Base-by-base conservation (phyloP, 164 flowering plant species). In the Tetrastigma voinierianum region DNA sequence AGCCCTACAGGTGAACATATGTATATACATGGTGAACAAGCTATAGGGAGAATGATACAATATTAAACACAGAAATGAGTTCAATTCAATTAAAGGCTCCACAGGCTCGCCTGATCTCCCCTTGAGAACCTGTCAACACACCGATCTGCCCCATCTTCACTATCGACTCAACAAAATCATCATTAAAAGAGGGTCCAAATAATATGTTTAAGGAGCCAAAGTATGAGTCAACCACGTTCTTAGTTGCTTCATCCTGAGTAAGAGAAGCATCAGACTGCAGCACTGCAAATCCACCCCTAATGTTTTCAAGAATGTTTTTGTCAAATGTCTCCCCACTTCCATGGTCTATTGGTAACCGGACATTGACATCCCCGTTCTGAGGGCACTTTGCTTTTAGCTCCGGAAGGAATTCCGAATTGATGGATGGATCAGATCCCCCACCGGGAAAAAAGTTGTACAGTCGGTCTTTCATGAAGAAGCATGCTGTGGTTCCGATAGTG, bases 401-500 rank as follows among this genome's bases (percentile, higher is more conserved):
- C 5, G 84, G 87, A 0, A 91, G 84, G 69, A 91, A 79, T 1
- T 15, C 18, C 0, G 89, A 87, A 67, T 82, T 80, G 54, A 91
- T 91, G 1, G 83, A 67, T 0, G 95, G 95, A 67, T 87, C 95
- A 2, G 95, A 74, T 32, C 84, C 86, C 0, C 77, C 83, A 0
- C 67, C 62, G 0, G 80, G 80, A 19, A 64, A 32, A 66, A 86
- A 91, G 61, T 77, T 64, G 87, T 91, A 91, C 10, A 89, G 87
- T 57, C 97, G 57, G 10, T 65, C 62, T n/a, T 72, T 77, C 86
- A 89, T 74, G 84, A 91, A 91, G 86, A 89, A 87, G 71, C 97
- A 91, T 43, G 97, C 95, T 4, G 97, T 85, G 24, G 93, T 89
- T 49, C 97, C 97, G 44, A 91, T 85, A 21, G 95, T 86, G 58